Base-by-base conservation (phyloP, 495 filamentous ascomycete genomes). In the Lophiostoma macrostomum region DNA sequence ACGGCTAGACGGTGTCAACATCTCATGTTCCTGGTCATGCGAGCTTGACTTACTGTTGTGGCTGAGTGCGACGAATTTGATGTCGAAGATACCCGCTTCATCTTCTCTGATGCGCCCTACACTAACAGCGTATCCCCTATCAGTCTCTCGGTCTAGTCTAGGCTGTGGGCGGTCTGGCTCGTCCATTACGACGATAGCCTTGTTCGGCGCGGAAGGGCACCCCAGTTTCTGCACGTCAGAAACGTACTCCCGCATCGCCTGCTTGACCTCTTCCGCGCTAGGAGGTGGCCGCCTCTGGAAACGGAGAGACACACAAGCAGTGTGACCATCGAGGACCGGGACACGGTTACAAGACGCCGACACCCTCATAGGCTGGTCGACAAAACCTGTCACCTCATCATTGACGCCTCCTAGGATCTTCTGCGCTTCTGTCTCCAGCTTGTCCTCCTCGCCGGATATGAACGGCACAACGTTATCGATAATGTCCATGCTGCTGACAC, bases 1-100 rank as follows among this genome's bases (percentile, higher is more conserved):
- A 98, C 84, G 36, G 91, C 82, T 85, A 52, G 6, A n/a, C 46
- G 4, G 10, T 7, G 31, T 67, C 36, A 69, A 65, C 13, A 1
- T 31, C 16, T 13, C 40, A 34, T 13, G 19, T 13, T 39, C n/a
- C 19, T 20, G 22, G 16, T 6, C 38, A 19, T 39, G 11, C 4
- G 20, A 30, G 23, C 25, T 30, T 25, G n/a, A 76, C 81, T 76
- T 70, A 84, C 82, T 74, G 46, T 74, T 74, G 50, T 74, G 70
- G 50, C 71, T 73, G 53, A 74, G 53, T 31, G 71, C 71, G 23
- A 73, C 70, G 60, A 74, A 74, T 45, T 71, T 71, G 60, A 74
- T 63, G 36, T 73, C 71, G 51, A 72, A 72, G 4, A 73, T 66
- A 1, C 70, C 69, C 20, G 60, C 64, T 50, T 69, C 71, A 45